Evolutionary conservation across 495 filamentous ascomycete species (phyloP).

Genomic region (Annulohypoxylon nitens): DNA sequence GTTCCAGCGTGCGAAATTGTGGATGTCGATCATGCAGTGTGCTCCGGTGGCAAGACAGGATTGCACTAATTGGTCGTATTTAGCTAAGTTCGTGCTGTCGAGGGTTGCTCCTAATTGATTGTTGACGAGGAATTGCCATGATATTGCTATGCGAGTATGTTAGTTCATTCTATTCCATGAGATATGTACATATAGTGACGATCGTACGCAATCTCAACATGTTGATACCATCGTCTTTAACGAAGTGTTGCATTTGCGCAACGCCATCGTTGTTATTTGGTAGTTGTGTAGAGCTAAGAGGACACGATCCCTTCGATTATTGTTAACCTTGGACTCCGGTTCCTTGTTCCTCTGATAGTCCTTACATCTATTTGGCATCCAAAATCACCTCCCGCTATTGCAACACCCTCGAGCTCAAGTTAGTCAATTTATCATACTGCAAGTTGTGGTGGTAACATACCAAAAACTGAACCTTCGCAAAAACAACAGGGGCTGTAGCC

Average conservation of each 20-base stretch:
- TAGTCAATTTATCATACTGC: constrained; percentile 12
- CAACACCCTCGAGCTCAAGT: constrained; percentile 52
- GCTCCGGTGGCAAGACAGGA: constrained; percentile 68
- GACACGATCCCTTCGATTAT: constrained; percentile 53
- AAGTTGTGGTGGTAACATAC: constrained; percentile 39
- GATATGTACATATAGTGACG: background rate
- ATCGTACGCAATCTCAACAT: constrained; percentile 65
- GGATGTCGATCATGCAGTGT: constrained; percentile 69
- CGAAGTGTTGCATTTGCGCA: constrained; percentile 67
- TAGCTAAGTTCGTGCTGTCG: constrained; percentile 60
- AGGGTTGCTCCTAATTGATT: constrained; percentile 58
- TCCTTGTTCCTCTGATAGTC: background rate
- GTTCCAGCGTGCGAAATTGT: constrained; percentile 70
- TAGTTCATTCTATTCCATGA: background rate
- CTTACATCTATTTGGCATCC: constrained; percentile 64
- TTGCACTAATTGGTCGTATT: constrained; percentile 70
- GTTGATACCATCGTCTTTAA: constrained; percentile 63
- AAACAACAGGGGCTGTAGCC: constrained; percentile 38
- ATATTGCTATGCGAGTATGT: constrained; percentile 53
- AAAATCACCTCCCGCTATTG: constrained; percentile 64
- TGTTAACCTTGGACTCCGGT: constrained; percentile 32
- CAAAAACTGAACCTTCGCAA: constrained; percentile 53
- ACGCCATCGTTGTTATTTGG: constrained; percentile 57
- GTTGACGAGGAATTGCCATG: constrained; percentile 67
- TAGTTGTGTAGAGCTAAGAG: constrained; percentile 49